These are phyloP conservation scores for Bromus sterilis DNA, from an alignment of 176 grass and related monocot genomes.

Conservation along the genomic window DNA sequence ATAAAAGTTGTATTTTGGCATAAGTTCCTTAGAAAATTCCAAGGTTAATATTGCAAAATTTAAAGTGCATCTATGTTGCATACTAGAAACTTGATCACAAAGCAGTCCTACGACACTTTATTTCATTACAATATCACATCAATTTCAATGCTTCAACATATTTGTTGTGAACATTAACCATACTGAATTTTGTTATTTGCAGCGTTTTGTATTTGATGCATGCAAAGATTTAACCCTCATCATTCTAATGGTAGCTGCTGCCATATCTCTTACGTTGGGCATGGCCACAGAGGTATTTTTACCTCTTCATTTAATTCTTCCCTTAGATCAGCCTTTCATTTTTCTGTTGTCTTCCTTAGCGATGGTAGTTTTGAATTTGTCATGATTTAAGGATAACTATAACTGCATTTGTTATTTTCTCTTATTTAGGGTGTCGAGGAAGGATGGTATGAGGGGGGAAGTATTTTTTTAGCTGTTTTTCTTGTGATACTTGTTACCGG, in stretches of 20 bases:
- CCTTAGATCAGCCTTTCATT: constrained; percentile 1
- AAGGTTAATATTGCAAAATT: neutral
- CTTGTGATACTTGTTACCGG: constrained; percentile 95
- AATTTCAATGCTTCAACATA: neutral
- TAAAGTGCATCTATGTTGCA: neutral
- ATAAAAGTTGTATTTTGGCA: neutral
- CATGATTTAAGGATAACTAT: constrained; percentile 4
- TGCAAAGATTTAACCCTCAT: constrained; percentile 90
- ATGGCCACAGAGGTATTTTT: constrained; percentile 83
- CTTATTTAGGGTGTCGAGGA: constrained; percentile 65
- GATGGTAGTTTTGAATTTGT: neutral
- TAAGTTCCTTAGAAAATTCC: neutral
- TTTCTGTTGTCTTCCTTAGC: neutral
- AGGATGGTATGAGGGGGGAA: constrained; percentile 99
- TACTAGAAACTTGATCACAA: neutral
- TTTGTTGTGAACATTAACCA: constrained; percentile 15
- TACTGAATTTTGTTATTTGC: constrained; percentile 38
- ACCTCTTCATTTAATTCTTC: constrained; percentile 13
- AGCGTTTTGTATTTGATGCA: constrained; percentile 89
- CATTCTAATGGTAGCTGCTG: constrained; percentile 86
- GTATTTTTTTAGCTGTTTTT: constrained; percentile 92
- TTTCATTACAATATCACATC: neutral
- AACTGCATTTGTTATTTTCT: neutral
- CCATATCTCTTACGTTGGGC: constrained; percentile 80
- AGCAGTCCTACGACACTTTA: neutral